Percentiles rank a stretch among this genome's conserved stretches.
Conservation (phyloP, 768 basidiomycete species). For the Saitozyma sp. region DNA sequence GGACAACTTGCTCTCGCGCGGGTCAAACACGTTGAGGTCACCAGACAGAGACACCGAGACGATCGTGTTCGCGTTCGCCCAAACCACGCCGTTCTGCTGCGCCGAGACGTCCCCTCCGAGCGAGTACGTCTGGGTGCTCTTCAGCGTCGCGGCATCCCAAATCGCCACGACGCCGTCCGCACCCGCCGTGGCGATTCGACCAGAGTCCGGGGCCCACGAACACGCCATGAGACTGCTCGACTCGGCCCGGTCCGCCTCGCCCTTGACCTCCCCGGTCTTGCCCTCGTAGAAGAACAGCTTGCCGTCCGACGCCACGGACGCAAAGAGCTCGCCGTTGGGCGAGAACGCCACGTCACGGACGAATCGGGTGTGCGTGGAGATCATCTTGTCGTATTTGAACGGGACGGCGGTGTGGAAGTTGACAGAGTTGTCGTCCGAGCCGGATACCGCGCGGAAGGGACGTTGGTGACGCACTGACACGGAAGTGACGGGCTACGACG, state of each 20-base stretch:
- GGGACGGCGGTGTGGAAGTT: conserved; percentile 85
- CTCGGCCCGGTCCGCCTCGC: conserved; percentile 55
- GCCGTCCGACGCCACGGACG: conserved; percentile 82
- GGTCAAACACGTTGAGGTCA: conserved; percentile 78
- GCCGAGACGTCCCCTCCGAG: conserved; percentile 71
- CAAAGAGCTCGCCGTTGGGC: conserved; percentile 77
- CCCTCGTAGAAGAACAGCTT: conserved; percentile 87
- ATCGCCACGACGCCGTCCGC: conserved; percentile 84
- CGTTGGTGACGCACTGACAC: conserved; percentile 83
- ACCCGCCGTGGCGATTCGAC: conserved; percentile 73
- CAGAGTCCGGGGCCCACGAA: conserved; percentile 75
- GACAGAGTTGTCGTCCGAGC: conserved; percentile 76
- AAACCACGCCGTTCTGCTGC: conserved; percentile 85
- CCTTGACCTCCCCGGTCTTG: conserved; percentile 74
- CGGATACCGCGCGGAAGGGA: conserved; percentile 87
- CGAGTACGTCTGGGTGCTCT: conserved; percentile 67
- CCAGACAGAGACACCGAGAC: conserved; percentile 83
- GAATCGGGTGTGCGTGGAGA: conserved; percentile 86
- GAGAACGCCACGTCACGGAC: conserved; percentile 87
- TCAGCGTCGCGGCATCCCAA: conserved; percentile 78
- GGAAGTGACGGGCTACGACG: conserved; percentile 71
- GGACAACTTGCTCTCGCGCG: conserved; percentile 64
- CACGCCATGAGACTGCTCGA: conserved; percentile 55
- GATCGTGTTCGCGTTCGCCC: conserved; percentile 69
- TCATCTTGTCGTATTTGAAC: conserved; percentile 81